These are phyloP conservation scores for Mycena galopus DNA, from an alignment of 768 basidiomycete genomes.

Conservation along the genomic window DNA sequence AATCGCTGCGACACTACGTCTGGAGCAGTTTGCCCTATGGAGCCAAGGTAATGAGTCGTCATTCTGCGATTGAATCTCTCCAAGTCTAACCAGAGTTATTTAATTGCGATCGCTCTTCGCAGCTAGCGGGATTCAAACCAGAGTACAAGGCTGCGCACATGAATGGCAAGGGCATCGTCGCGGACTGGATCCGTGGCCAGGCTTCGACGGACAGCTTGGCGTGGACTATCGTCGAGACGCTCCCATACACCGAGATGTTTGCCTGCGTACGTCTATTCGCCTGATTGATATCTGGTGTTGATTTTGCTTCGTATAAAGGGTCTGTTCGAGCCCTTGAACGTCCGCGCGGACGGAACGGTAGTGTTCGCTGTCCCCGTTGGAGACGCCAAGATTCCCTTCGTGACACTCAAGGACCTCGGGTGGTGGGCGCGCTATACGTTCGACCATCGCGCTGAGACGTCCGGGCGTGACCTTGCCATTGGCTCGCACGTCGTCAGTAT, in stretches of 20 bases:
- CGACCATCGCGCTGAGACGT: neutral
- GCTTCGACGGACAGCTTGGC: neutral
- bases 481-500: neutral
- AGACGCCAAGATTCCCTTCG: conserved; percentile 51
- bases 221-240: neutral
- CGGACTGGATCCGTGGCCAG: neutral
- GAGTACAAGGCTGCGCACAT: neutral
- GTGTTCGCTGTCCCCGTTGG: conserved; percentile 53
- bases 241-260: neutral
- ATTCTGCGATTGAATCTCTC: too few relatives aligned
- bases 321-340: conserved; percentile 18
- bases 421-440: neutral
- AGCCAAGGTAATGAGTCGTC: conserved; percentile 48
- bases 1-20: conserved; percentile 52
- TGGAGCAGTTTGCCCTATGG: conserved; percentile 59
- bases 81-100: too few relatives aligned
- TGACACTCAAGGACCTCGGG: conserved; percentile 51
- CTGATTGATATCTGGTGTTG: neutral
- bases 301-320: neutral
- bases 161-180: neutral
- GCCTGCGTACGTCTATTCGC: neutral
- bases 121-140: neutral
- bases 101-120: neutral
- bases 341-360: conserved; percentile 52
- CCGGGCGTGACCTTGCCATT: neutral